Evolutionary conservation across 2,329 filamentous ascomycete genomes (phyloP), one percentile per base, ranked within the genome.

Genomic region (Cryphonectria japonica): DNA sequence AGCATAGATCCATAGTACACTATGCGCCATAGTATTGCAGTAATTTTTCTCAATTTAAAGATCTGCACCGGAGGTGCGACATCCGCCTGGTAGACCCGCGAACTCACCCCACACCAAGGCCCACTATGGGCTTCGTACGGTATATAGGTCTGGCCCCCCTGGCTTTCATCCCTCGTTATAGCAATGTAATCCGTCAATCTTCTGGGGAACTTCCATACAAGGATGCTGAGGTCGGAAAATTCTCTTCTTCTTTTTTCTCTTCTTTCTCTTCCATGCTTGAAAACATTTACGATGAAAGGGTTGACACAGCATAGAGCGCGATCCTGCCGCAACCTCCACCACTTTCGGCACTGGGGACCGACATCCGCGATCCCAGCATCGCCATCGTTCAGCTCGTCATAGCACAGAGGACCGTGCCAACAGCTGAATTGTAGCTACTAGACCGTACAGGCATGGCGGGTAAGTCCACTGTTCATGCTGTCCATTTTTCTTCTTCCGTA

Each of bases 171-270:
- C n/a, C 41, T 32, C 16, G n/a, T 26, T 32, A 6, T 29, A 64
- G 39, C n/a, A n/a, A n/a, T 64, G 61, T 64, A 22, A 64, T 26
- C 37, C 19, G n/a, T 32, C 61, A 64, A n/a, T 16, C 41, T 64
- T 4, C 41, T 13, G 13, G 7, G 26, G 7, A 46, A 43, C n/a
- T 43, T 11, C n/a, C 22, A n/a, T 32, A 9, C n/a, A 46, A 32
- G 37, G n/a, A 19, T 62, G 1, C 34, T 19, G 16, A 19, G 4
- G 54, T 13, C 54, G 34, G 29, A 59, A 34, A 34, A 34, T 34
- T 34, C 34, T 34, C 3, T 50, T n/a, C 22, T 19, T 50, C 34
- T 37, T 37, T 8, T 37, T 37, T 8, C 9, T 37, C 34, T 37
- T 37, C 34, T 37, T 37, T 9, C 11, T 37, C 37, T 39, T 11